These are phyloP conservation scores for Aspergillus sclerotiicarbonarius DNA, from an alignment of 495 filamentous ascomycete genomes.

Conservation along the genomic window DNA sequence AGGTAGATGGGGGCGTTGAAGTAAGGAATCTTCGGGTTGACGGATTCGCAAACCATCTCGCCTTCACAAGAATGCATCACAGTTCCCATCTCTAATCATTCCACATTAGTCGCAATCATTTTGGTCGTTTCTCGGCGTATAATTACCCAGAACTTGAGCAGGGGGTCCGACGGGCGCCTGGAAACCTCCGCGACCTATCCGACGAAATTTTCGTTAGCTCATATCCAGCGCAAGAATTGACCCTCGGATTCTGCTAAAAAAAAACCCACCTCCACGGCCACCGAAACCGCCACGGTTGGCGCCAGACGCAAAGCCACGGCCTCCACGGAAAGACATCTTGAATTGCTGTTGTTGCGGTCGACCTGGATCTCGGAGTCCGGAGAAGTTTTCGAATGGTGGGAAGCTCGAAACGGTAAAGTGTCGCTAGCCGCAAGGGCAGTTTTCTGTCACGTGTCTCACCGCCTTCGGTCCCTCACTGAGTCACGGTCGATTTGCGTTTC, in stretches of 20 bases:
- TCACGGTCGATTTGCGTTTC: constrained; percentile 15
- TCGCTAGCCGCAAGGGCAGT: constrained; percentile 47
- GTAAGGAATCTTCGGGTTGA: constrained; percentile 94
- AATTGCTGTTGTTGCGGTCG: constrained; percentile 27
- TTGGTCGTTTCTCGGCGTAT: background rate
- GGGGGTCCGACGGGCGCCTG: constrained; percentile 65
- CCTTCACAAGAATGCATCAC: constrained; percentile 94
- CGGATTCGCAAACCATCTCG: constrained; percentile 91
- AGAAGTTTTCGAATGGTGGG: constrained; percentile 53
- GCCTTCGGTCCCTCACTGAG: constrained; percentile 31
- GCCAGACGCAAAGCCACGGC: constrained; percentile 44
- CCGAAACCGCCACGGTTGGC: constrained; percentile 51
- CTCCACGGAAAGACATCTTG: constrained; percentile 56
- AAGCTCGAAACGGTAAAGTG: constrained; percentile 49
- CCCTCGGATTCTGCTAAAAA: constrained; percentile 10
- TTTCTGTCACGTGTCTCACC: constrained; percentile 42
- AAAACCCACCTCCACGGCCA: constrained; percentile 39
- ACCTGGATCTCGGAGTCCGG: constrained; percentile 27
- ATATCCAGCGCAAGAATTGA: constrained; percentile 8
- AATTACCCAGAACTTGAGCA: constrained; percentile 61
- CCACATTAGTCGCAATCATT: constrained; percentile 21
- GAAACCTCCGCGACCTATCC: constrained; percentile 60
- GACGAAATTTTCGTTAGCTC: constrained; percentile 44
- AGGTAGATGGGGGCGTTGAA: constrained; percentile 99
- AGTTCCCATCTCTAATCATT: constrained; percentile 73